Evolutionary conservation across 306 rosid species (phyloP).

Genomic region (Vicia sativa): DNA sequence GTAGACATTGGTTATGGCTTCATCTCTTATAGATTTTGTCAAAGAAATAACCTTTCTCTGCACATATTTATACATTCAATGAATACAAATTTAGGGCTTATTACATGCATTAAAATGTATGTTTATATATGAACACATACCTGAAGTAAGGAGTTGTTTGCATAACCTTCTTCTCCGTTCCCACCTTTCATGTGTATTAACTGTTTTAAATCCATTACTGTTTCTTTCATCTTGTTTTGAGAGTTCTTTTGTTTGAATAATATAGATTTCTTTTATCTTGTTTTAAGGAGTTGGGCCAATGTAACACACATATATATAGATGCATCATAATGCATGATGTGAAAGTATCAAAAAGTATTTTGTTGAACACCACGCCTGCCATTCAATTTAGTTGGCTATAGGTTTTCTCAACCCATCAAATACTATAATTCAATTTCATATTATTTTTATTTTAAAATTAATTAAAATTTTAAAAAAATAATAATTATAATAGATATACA

Average conservation of each 20-base stretch:
- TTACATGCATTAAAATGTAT: background rate
- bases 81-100: too few relatives aligned
- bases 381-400: too few relatives aligned
- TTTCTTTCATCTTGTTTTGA: background rate
- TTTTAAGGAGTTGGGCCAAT: background rate
- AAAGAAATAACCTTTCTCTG: conserved; percentile 49
- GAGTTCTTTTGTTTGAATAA: background rate
- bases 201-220: conserved; percentile 38
- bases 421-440: too few relatives aligned
- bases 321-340: background rate
- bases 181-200: conserved; percentile 51
- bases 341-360: too few relatives aligned
- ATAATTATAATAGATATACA: too few relatives aligned
- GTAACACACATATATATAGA: background rate
- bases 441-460: too few relatives aligned
- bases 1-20: conserved; percentile 43
- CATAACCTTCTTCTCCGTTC: conserved; percentile 44
- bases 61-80: background rate
- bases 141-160: conserved; percentile 43
- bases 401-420: too few relatives aligned
- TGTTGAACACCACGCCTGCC: too few relatives aligned
- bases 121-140: background rate
- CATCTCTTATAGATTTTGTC: conserved; percentile 46
- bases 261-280: background rate
- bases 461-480: too few relatives aligned